These are phyloP conservation scores for Hanseniaspora mollemarum DNA, from an alignment of 805 yeast genomes.

Conservation along the genomic window DNA sequence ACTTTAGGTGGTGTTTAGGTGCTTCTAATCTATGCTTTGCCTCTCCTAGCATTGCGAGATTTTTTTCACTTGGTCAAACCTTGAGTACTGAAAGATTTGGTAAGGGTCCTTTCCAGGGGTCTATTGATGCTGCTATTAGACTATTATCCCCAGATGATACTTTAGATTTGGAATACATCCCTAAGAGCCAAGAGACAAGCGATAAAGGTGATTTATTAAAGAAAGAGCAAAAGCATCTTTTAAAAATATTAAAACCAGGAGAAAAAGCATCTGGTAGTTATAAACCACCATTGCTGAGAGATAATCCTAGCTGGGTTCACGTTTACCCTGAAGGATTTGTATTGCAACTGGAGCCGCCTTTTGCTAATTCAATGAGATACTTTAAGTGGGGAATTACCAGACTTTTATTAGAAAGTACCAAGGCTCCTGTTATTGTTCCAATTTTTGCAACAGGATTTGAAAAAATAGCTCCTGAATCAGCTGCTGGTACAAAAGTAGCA, in stretches of 20 bases:
- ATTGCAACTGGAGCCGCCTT: slow-evolving; percentile 69
- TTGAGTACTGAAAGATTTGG: slow-evolving; percentile 81
- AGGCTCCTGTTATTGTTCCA: slow-evolving; percentile 78
- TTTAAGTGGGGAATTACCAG: slow-evolving; percentile 94
- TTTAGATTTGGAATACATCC: slow-evolving; percentile 34
- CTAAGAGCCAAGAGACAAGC: slow-evolving; percentile 16
- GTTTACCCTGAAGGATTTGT: slow-evolving; percentile 93
- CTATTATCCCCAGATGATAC: slow-evolving; percentile 68
- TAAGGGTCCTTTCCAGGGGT: slow-evolving; percentile 82
- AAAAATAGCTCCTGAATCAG: slow-evolving; percentile 65
- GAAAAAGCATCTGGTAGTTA: slow-evolving; percentile 25
- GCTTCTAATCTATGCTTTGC: slow-evolving; percentile 85
- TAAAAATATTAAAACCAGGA: slow-evolving; percentile 18
- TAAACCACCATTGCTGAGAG: slow-evolving; percentile 47
- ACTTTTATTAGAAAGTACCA: slow-evolving; percentile 66
- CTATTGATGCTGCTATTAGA: slow-evolving; percentile 75
- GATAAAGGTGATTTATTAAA: neutral
- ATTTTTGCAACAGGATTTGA: slow-evolving; percentile 80
- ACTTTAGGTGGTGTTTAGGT: slow-evolving; percentile 82
- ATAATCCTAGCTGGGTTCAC: slow-evolving; percentile 79
- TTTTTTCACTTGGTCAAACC: slow-evolving; percentile 83
- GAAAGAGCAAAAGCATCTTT: slow-evolving; percentile 7
- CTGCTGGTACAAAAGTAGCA: slow-evolving; percentile 43
- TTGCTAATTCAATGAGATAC: slow-evolving; percentile 77
- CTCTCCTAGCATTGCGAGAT: slow-evolving; percentile 38